Base-by-base conservation (phyloP, 192 early-diverging fungal genomes). In the Oehlia diaphana region DNA sequence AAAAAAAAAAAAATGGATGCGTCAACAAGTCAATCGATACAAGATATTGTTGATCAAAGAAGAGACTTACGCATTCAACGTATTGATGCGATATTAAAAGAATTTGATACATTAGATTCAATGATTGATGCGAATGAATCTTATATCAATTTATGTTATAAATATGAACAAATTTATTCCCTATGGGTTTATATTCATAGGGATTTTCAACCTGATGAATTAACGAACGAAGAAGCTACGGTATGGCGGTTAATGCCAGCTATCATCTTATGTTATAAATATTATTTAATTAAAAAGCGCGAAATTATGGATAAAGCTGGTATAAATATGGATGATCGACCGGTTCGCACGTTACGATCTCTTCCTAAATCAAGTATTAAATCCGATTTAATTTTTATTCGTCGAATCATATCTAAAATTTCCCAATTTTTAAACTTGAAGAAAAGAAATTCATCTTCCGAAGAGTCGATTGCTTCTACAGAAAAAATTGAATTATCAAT, bases 121-220 rank as follows among this genome's bases (percentile, higher is more conserved):
- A 67, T 67, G 65, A 67, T 67, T 10, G 65, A 66, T 19, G 23
- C 12, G 31, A 33, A 26, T 31, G 23, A 26, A 26, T 33, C 65
- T 16, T 67, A 67, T 19, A 8, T 31, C 4, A 33, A 26, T 14
- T 67, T 67, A 26, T 67, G 65, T 16, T 35, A 67, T 33, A 67
- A 67, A 67, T 67, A 67, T 33, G 65, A 67, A 67, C 65, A 67
- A 67, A 67, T 67, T 14, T 67, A 28, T 26, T 67, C 65, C 2
- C 33, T 31, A 16, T 67, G 65, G 65, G 26, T 28, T 35, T 67
- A 67, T 12, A 0, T 35, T 33, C 14, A 67, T 35, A 26, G 13
- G 10, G 10, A 67, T 67, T 67, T 67, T 67, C 23, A 31, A 26
- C 65, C 65, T 4, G 23, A 33, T 67, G 65, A 67, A 67, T 35